These are phyloP conservation scores for Sarocladiaceae sp. DNA, from an alignment of 2,329 filamentous ascomycete species.

Conservation along the genomic window DNA sequence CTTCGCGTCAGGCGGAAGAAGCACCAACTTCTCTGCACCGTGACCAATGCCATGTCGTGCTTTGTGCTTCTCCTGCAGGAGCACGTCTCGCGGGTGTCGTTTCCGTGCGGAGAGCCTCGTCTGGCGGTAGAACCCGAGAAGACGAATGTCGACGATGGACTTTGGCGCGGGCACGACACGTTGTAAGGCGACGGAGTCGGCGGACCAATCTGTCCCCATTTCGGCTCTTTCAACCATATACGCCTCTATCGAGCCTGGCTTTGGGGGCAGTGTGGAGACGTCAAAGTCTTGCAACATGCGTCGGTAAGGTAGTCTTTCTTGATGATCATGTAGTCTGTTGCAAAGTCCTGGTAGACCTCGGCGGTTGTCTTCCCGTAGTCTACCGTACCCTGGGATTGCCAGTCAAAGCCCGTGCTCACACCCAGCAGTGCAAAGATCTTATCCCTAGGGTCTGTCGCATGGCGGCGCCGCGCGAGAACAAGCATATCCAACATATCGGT, in stretches of 20 bases:
- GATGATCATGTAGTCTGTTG: background rate
- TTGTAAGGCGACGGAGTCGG: background rate
- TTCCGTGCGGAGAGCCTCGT: background rate
- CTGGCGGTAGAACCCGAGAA: background rate
- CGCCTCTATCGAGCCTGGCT: constrained; percentile 1
- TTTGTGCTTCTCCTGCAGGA: background rate
- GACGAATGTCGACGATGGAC: constrained; percentile 5
- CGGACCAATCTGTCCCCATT: constrained; percentile 7
- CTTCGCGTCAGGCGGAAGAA: background rate
- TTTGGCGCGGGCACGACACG: background rate
- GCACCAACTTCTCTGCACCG: background rate
- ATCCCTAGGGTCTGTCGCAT: constrained; percentile 1
- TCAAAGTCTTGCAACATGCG: background rate
- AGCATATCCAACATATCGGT: constrained; percentile 10
- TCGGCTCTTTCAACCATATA: constrained; percentile 3
- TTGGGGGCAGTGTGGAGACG: background rate
- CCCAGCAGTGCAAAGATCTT: constrained; percentile 9
- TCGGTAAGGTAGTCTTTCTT: background rate
- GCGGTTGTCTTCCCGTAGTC: constrained; percentile 8
- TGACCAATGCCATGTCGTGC: background rate
- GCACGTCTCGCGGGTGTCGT: background rate
- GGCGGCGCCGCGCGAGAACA: background rate
- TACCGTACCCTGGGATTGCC: constrained; percentile 3
- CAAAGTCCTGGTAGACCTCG: constrained; percentile 5
- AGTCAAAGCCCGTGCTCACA: constrained; percentile 9